Conservation (phyloP, 495 filamentous ascomycete species). For the Aspergillus sparsus region DNA sequence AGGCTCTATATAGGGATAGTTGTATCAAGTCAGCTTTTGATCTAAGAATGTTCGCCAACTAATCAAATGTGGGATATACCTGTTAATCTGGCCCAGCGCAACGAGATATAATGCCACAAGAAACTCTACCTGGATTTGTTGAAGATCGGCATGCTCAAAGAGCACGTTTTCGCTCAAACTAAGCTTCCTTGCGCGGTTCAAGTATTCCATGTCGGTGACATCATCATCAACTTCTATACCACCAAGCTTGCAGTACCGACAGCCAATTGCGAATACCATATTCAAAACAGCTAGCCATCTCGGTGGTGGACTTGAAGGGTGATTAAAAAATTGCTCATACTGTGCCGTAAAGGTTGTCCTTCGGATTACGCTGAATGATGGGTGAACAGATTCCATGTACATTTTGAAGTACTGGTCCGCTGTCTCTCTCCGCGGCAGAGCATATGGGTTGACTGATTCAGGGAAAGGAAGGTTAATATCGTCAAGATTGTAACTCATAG, state of each 20-base stretch:
- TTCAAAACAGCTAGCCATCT: conserved; percentile 64
- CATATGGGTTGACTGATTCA: conserved; percentile 48
- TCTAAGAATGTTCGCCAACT: neutral
- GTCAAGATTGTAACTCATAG: conserved; percentile 59
- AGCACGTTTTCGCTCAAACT: conserved; percentile 51
- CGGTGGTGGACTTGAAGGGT: conserved; percentile 24
- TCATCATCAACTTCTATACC: conserved; percentile 38
- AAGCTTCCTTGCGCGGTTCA: conserved; percentile 57
- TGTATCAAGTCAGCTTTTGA: conserved; percentile 2
- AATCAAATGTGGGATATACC: conserved; percentile 40
- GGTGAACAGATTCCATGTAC: conserved; percentile 61
- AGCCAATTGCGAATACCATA: conserved; percentile 64
- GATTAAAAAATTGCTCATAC: conserved; percentile 40
- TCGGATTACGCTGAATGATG: conserved; percentile 56
- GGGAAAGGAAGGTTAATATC: conserved; percentile 47
- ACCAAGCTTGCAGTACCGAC: conserved; percentile 47
- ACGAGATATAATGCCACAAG: conserved; percentile 62
- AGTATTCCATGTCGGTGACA: conserved; percentile 55
- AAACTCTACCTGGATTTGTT: conserved; percentile 57
- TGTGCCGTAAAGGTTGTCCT: conserved; percentile 42
- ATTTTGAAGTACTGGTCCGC: conserved; percentile 55
- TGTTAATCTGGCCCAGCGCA: conserved; percentile 58
- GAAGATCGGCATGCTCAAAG: conserved; percentile 57
- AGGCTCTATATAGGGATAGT: conserved; percentile 50
- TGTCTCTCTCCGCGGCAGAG: conserved; percentile 48